phyloP scores from a whole-genome alignment of 768 basidiomycete species.

The Phylloporus rhodoxanthus region DNA sequence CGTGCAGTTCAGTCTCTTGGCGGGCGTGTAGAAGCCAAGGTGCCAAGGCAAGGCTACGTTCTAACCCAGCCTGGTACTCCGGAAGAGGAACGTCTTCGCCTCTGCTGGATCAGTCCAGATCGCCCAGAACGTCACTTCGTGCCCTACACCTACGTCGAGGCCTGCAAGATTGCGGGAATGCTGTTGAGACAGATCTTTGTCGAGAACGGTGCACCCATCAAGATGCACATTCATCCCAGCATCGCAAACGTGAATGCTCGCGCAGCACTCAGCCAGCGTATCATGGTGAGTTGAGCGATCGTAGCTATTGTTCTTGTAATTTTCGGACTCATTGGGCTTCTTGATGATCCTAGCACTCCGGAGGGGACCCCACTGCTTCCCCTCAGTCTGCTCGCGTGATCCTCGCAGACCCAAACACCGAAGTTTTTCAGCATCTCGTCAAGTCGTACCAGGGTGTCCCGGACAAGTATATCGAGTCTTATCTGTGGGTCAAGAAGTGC shows the following conservation, averaged over 20 bases:
- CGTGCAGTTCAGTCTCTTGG: conserved; percentile 52
- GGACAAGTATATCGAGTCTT: conserved; percentile 74
- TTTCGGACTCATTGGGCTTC: not conserved
- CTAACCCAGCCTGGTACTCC: conserved; percentile 61
- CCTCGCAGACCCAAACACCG: conserved; percentile 74
- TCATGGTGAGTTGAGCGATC: conserved; percentile 45
- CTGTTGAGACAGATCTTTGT: conserved; percentile 71
- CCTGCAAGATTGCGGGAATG: conserved; percentile 76
- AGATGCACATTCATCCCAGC: conserved; percentile 76
- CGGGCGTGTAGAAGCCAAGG: conserved; percentile 71
- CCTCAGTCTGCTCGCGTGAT: conserved; percentile 70
- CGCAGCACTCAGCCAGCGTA: conserved; percentile 58
- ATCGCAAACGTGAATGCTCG: conserved; percentile 75
- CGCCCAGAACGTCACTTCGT: conserved; percentile 74
- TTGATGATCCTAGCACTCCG: conserved; percentile 56
- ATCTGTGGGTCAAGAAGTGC: conserved; percentile 80
- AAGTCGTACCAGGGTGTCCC: conserved; percentile 64
- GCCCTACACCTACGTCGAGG: conserved; percentile 75
- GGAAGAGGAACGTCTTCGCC: conserved; percentile 69
- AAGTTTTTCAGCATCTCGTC: conserved; percentile 67
- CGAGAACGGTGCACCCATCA: conserved; percentile 56
- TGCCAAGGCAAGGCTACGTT: conserved; percentile 71
- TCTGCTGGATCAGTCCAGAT: conserved; percentile 65
- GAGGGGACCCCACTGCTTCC: conserved; percentile 69
- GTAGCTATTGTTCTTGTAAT: conserved; percentile 3